phyloP scores from a whole-genome alignment of 768 basidiomycete genomes.

The Russula virescens region DNA sequence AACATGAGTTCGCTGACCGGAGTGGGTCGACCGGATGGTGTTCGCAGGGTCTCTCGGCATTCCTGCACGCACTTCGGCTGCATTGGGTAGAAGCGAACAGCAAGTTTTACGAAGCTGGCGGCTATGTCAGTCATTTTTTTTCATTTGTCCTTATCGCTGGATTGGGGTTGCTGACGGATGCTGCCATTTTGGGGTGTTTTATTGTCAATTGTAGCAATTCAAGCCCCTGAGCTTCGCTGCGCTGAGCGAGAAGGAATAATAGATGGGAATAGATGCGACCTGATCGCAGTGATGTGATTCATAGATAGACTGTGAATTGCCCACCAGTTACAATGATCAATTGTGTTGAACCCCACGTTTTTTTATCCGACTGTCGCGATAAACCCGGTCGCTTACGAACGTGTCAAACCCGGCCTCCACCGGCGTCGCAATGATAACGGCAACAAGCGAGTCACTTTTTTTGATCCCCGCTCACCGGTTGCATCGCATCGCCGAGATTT shows the following conservation, averaged over 20 bases:
- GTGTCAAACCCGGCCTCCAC: background rate
- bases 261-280: background rate
- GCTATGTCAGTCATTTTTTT: constrained; percentile 60
- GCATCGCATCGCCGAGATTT: background rate
- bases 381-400: constrained; percentile 1
- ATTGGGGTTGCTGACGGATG: constrained; percentile 24
- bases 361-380: background rate
- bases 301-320: background rate
- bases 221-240: constrained; percentile 44
- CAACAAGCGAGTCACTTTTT: constrained; percentile 7
- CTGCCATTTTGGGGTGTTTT: constrained; percentile 27
- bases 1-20: constrained; percentile 14
- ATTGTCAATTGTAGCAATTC: constrained; percentile 37
- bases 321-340: background rate
- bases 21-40: background rate
- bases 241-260: constrained; percentile 35
- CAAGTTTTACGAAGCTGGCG: constrained; percentile 89
- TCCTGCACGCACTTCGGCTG: constrained; percentile 91
- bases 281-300: background rate
- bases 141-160: background rate
- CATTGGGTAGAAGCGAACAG: constrained; percentile 99
- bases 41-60: constrained; percentile 81
- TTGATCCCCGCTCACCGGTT: constrained; percentile 18
- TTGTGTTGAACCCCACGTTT: background rate
- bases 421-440: background rate